Percentiles rank a stretch among this genome's conserved stretches.
Conservation (phyloP, 2,329 filamentous ascomycete genomes). For the Fusarium torreyae region DNA sequence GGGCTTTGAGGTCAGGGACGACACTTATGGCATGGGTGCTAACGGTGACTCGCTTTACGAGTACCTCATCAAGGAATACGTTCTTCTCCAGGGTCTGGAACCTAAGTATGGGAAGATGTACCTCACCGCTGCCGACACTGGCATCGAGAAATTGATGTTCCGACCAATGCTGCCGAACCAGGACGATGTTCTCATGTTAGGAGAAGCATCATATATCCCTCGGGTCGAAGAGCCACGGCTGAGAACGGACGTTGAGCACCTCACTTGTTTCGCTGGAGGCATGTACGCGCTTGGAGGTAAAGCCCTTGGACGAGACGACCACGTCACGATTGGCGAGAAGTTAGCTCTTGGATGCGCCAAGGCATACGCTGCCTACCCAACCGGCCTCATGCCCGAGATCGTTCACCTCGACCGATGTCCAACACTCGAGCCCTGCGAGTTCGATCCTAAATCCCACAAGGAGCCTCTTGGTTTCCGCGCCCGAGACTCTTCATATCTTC, state of each 20-base stretch:
- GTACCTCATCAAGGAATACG: constrained; percentile 77
- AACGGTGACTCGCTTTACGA: constrained; percentile 72
- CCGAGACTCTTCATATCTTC: constrained; percentile 34
- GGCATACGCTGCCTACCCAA: constrained; percentile 70
- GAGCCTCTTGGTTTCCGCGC: constrained; percentile 40
- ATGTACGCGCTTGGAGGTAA: constrained; percentile 75
- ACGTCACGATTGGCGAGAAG: constrained; percentile 70
- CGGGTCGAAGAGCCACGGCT: constrained; percentile 48
- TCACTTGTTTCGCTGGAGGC: constrained; percentile 76
- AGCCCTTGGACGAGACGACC: constrained; percentile 65
- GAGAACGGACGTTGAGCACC: constrained; percentile 64
- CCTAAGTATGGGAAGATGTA: constrained; percentile 58
- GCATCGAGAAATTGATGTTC: constrained; percentile 74
- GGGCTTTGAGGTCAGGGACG: constrained; percentile 52
- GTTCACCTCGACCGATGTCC: constrained; percentile 63
- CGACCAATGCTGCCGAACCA: constrained; percentile 72
- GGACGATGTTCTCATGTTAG: constrained; percentile 72
- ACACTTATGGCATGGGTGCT: constrained; percentile 62
- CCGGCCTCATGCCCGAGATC: constrained; percentile 75
- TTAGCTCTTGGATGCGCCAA: constrained; percentile 76
- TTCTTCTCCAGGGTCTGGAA: constrained; percentile 73
- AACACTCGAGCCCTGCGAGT: constrained; percentile 45
- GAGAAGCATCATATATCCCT: constrained; percentile 60
- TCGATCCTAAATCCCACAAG: constrained; percentile 16
- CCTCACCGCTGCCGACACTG: constrained; percentile 66